phyloP scores from a whole-genome alignment of 2,329 filamentous ascomycete species.

The Sodiomyces alkalinus region DNA sequence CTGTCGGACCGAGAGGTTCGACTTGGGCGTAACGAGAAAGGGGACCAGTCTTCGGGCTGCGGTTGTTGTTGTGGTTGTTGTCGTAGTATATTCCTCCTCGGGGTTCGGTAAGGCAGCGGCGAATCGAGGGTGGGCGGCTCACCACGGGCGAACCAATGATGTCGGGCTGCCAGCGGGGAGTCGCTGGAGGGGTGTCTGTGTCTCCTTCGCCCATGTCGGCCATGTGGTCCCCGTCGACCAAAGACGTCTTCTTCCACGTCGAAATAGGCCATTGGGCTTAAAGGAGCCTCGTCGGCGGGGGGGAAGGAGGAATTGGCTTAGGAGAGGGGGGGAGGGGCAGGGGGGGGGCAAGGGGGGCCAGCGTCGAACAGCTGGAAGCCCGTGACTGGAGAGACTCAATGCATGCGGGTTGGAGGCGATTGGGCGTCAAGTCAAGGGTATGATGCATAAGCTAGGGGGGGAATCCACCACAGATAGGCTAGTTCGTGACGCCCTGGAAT shows the following conservation, averaged over 20 bases:
- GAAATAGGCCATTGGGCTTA: slow-evolving; percentile 8
- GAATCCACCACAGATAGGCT: too few relatives aligned
- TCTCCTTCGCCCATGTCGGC: slow-evolving; percentile 5
- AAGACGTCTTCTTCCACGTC: slow-evolving; percentile 7
- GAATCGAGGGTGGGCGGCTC: slow-evolving; percentile 14
- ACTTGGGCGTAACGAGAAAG: slow-evolving; percentile 13
- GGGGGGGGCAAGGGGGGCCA: slow-evolving; percentile 1
- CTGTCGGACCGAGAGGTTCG: slow-evolving; percentile 4
- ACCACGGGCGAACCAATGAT: slow-evolving; percentile 16
- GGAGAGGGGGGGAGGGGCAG: slow-evolving; percentile 1
- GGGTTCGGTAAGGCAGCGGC: slow-evolving; percentile 18
- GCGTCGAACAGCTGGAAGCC: slow-evolving; percentile 7
- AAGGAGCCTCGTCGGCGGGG: slow-evolving; percentile 6
- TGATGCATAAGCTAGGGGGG: too few relatives aligned
- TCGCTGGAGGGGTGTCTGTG: slow-evolving; percentile 3
- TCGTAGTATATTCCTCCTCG: slow-evolving; percentile 13
- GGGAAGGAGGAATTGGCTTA: slow-evolving; percentile 1
- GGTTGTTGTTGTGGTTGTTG: too few relatives aligned
- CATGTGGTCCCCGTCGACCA: too few relatives aligned
- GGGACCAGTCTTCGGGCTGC: slow-evolving; percentile 14
- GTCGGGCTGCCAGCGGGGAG: slow-evolving; percentile 12
- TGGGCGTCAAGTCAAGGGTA: slow-evolving; percentile 8
- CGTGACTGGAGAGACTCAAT: slow-evolving; percentile 6
- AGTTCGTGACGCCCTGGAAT: too few relatives aligned
- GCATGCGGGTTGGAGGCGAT: slow-evolving; percentile 6